phyloP scores from a whole-genome alignment of 139 green algal species.

The Tetratostichococcus sp. region DNA sequence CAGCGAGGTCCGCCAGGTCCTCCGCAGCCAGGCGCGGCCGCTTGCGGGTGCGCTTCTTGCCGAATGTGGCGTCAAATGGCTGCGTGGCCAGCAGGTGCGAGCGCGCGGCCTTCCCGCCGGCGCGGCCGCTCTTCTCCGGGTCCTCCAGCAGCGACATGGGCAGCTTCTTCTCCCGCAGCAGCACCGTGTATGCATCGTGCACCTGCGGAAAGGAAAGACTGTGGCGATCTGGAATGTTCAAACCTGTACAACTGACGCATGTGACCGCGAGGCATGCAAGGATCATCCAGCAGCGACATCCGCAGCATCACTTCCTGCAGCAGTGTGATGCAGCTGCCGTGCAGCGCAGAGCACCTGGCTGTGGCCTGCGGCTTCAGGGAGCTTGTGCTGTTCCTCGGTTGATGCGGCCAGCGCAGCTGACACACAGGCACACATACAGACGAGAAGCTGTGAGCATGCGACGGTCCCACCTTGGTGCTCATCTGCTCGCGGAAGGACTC shows the following conservation, averaged over 20 bases:
- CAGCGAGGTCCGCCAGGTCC: conserved; percentile 9
- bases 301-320: too few relatives aligned
- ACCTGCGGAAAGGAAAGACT: conserved; percentile 22
- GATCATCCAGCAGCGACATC: too few relatives aligned
- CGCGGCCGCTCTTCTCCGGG: conserved; percentile 57
- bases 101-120: conserved; percentile 20
- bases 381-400: too few relatives aligned
- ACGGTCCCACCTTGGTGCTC: conserved; percentile 72
- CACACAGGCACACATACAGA: too few relatives aligned
- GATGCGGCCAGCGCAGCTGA: too few relatives aligned
- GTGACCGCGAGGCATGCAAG: too few relatives aligned
- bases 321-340: too few relatives aligned
- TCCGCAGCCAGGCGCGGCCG: conserved; percentile 75
- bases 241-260: too few relatives aligned
- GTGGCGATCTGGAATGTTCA: too few relatives aligned
- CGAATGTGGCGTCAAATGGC: conserved; percentile 85
- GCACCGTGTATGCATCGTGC: conserved; percentile 87
- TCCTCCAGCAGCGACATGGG: conserved; percentile 87
- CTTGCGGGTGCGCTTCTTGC: conserved; percentile 71
- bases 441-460: too few relatives aligned
- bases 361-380: too few relatives aligned
- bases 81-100: conserved; percentile 76
- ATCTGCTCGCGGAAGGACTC: conserved; percentile 94
- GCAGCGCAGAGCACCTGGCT: too few relatives aligned
- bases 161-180: conserved; percentile 94